A percentile compares a stretch with the other conserved stretches of the same genome.
Conservation (phyloP, 2,329 filamentous ascomycete species). For the Colletotrichum sp. region DNA sequence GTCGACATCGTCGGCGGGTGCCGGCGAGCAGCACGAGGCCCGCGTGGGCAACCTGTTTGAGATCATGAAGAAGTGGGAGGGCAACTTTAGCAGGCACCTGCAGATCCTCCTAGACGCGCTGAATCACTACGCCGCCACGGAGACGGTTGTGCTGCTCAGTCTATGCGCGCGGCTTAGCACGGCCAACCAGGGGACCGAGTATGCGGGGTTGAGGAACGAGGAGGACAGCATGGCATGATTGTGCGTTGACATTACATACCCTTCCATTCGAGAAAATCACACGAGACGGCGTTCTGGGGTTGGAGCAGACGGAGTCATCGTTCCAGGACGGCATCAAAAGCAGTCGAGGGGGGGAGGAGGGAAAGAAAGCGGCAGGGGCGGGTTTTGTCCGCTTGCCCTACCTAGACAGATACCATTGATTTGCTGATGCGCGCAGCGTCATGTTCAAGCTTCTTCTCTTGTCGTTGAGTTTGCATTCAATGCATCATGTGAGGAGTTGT, state of each 20-base stretch:
- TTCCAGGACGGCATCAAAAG: not conserved
- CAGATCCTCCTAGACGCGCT: constrained; percentile 93
- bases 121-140: constrained; percentile 96
- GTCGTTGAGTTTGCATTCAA: not conserved
- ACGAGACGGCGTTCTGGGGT: not conserved
- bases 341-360: not conserved
- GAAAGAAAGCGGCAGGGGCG: not conserved
- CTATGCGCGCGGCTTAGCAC: constrained; percentile 84
- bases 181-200: constrained; percentile 77
- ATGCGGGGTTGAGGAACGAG: constrained; percentile 63
- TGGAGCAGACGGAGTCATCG: not conserved
- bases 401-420: constrained; percentile 19
- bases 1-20: constrained; percentile 40
- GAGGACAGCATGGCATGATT: constrained; percentile 44
- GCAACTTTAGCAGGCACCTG: constrained; percentile 89
- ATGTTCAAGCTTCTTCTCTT: not conserved
- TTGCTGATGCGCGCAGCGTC: constrained; percentile 1
- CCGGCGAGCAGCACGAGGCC: constrained; percentile 40
- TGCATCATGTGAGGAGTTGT: not conserved
- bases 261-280: not conserved
- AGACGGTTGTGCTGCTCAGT: constrained; percentile 92
- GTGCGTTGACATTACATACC: not conserved
- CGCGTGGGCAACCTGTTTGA: constrained; percentile 81
- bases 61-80: constrained; percentile 89
- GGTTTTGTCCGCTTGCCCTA: not conserved